These are phyloP conservation scores for Pseudonitzschia delicatissima DNA, from an alignment of 108 stramenopile genomes.

Conservation along the genomic window DNA sequence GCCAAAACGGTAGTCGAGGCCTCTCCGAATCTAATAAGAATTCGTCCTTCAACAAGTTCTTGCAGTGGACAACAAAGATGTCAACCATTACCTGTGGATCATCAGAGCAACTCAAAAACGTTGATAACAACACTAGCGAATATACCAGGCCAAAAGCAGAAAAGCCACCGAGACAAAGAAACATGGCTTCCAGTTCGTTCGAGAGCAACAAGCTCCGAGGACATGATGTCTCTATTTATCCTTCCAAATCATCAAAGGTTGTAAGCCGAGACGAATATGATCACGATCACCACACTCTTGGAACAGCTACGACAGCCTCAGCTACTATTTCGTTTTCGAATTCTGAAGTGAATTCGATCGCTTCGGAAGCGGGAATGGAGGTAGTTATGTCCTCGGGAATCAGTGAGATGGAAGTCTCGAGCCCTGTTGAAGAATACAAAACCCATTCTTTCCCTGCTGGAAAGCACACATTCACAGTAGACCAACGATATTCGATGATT, in stretches of 20 bases:
- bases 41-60: constrained; percentile 28
- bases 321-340: constrained; percentile 54
- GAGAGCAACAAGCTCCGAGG: constrained; percentile 9
- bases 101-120: constrained; percentile 20
- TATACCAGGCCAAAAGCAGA: constrained; percentile 22
- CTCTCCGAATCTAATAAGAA: constrained; percentile 29
- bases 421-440: constrained; percentile 41
- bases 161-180: constrained; percentile 26
- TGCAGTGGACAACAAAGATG: constrained; percentile 56
- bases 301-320: constrained; percentile 59
- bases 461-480: constrained; percentile 84
- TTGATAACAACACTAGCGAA: constrained; percentile 13
- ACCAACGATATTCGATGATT: constrained; percentile 72
- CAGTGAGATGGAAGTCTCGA: constrained; percentile 23
- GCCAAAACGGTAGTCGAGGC: constrained; percentile 37
- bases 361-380: constrained; percentile 50
- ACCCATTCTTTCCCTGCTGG: constrained; percentile 82
- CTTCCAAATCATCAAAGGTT: constrained; percentile 25
- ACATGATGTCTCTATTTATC: constrained; percentile 21
- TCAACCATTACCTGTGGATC: constrained; percentile 39
- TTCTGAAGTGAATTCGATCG: constrained; percentile 45
- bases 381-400: constrained; percentile 39
- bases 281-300: constrained; percentile 50
- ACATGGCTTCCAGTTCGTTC: neutral
- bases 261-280: constrained; percentile 40